Evolutionary conservation across 805 yeast species (phyloP), one percentile per base, ranked within the genome.

Genomic region (Suhomyces emberorum): DNA sequence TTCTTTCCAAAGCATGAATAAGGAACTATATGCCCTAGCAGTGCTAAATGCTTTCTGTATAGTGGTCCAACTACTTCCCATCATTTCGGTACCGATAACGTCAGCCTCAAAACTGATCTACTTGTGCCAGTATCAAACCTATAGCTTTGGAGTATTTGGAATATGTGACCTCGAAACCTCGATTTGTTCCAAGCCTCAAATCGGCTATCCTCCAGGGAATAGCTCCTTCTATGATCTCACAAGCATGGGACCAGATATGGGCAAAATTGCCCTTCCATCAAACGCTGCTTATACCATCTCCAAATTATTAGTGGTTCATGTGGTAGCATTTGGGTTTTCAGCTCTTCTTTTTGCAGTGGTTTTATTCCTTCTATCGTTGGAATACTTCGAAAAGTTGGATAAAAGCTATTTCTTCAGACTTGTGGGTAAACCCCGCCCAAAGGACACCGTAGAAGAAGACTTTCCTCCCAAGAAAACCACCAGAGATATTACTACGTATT

Each of bases 81-180:
- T 68, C 24, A 55, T 69, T 17, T 58, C 70, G 7, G 74, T 69
- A 9, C 74, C 74, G 4, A 38, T 69, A n/a, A 39, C 46, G 4
- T 32, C 36, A 7, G 48, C 52, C 3, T 39, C 42, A 28, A 50
- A 53, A 32, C 41, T 44, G 12, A 42, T 69, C 23, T 54, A 52
- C 35, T 48, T 69, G 15, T 61, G 70, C 14, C 48, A 48, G 18
- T 63, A 52, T 38, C 49, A 51, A 25, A 55, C 61, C 42, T 45
- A 54, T 30, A 51, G 62, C n/a, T 69, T 59, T 49, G 74, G 74
- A 1, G 72, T 69, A n/a, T 63, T 67, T 47, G 74, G 74, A 3
- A 43, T 67, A 27, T 69, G 74, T 43, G 61, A 63, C 39, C 33
- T 46, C 14, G 40, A 34, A 15, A 38, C 49, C n/a, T 35, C 44